Base-by-base conservation (phyloP, 192 early-diverging fungal genomes). In the Rhizoclosmatium sp. region DNA sequence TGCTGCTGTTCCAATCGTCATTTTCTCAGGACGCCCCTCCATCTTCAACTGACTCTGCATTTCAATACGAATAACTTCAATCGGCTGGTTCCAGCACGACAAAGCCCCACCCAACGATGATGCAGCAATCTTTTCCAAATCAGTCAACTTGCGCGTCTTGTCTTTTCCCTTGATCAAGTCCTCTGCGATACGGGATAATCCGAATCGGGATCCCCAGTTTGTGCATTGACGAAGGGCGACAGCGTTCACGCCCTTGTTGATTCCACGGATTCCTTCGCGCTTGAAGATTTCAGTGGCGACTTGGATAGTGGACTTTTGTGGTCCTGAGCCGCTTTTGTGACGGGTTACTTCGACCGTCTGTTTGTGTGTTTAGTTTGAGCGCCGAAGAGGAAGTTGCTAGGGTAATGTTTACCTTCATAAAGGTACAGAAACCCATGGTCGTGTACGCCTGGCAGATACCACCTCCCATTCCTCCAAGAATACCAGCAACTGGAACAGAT, bases 391-490 rank as follows among this genome's bases (percentile, higher is more conserved):
- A 66, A 3, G 14, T 66, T 16, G 14, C 40, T 39, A 3, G 14
- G 14, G 41, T 39, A 2, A 2, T 16, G 59, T 42, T 2, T 45
- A 68, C 67, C 82, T 85, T 88, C 97, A 99, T 98, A 85, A 99
- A 98, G 0, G 97, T 99, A 84, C 97, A 98, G 87, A 98, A 98
- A 39, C 98, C 98, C 98, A 99, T 99, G 42, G 98, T 99, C 60
- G 96, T 93, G 88, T 98, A 99, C 0, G 97, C 96, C 76, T 85
- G 65, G 3, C 44, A 14, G 42, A 75, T 58, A 73, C 98, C 98
- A 69, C 97, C 98, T 62, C 89, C 95, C 91, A 98, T 95, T 23
- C 98, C 98, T 72, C 96, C 96, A 61, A 96, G 62, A 66, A 97
- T 91, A 71, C 96, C 97, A 16, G 94, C 91, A 41, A 75, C 47